Conservation (phyloP, 2,329 filamentous ascomycete species). For the Penicillium sp. region DNA sequence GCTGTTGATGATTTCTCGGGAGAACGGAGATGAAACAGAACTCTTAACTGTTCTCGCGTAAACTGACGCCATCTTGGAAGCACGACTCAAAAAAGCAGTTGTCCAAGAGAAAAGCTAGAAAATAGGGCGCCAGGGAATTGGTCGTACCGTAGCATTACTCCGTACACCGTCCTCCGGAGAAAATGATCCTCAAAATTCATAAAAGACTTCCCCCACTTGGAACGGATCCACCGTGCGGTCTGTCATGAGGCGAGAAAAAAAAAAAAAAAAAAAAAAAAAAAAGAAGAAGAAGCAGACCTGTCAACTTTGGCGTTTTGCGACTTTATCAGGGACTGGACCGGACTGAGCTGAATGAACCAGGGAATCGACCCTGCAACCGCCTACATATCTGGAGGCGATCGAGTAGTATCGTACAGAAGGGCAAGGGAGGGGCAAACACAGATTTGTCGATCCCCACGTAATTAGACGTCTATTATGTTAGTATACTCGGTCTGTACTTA, state of each 20-base stretch:
- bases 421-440: slow-evolving; percentile 23
- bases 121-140: background rate
- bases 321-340: background rate
- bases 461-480: background rate
- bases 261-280: slow-evolving; percentile 11
- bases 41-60: background rate
- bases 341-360: background rate
- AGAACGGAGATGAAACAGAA: background rate
- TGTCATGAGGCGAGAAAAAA: slow-evolving; percentile 11
- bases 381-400: background rate
- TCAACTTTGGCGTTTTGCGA: slow-evolving; percentile 18
- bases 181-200: background rate
- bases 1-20: background rate
- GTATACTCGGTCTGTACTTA: background rate
- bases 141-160: background rate
- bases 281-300: slow-evolving; percentile 25
- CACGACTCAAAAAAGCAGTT: background rate
- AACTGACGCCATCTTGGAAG: background rate
- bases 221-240: background rate
- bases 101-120: no score
- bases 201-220: background rate
- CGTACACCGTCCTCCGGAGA: no score
- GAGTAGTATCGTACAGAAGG: background rate
- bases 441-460: slow-evolving; percentile 11
- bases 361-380: background rate